Base-by-base conservation (phyloP, 2,329 filamentous ascomycete genomes). In the Colletotrichum aenigma region DNA sequence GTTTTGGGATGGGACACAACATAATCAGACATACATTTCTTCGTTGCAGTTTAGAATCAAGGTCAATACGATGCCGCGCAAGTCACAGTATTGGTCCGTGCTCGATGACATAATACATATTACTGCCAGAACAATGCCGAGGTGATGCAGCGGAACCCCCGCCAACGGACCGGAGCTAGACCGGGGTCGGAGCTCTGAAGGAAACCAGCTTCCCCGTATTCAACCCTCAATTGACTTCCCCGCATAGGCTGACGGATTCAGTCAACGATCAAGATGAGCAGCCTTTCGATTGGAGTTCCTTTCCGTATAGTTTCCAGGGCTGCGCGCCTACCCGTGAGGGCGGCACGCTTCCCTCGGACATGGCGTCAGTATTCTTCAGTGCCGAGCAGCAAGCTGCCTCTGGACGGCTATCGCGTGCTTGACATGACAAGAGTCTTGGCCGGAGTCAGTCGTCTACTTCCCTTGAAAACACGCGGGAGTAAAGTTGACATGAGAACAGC, bases 341-440 rank as follows among this genome's bases (percentile, higher is more conserved):
- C 60, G 6, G 15, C 52, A 16, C 66, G 74, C 4, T 34, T 60
- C 12, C n/a, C 30, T 66, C 24, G 55, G 30, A 77, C 74, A 55
- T 72, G 80, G 24, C 81, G 82, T 76, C 76, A 80, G 66, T 83
- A 82, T 70, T 85, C 83, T 48, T 81, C 79, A 66, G 79, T 80
- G 13, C 77, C 78, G 48, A 74, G 77, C 66, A 78, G 80, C 15
- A 77, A 83, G 55, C 84, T 92, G 36, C 96, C 97, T 26, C 89
- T 99, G 79, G 92, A 95, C 43, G 97, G 97, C 2, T 94, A 97
- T 79, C 93, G 94, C 71, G 96, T 98, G 16, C 89, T 99, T 77
- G 97, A 99, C 84, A 97, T 99, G 96, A 98, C 96, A 5, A 91
- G 97, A 86, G 97, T 99, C 3, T 87, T 99, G 78, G 97, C 97